Base-by-base conservation (phyloP, 169 alveolate genomes). In the Cryptosporidium viatorum region DNA sequence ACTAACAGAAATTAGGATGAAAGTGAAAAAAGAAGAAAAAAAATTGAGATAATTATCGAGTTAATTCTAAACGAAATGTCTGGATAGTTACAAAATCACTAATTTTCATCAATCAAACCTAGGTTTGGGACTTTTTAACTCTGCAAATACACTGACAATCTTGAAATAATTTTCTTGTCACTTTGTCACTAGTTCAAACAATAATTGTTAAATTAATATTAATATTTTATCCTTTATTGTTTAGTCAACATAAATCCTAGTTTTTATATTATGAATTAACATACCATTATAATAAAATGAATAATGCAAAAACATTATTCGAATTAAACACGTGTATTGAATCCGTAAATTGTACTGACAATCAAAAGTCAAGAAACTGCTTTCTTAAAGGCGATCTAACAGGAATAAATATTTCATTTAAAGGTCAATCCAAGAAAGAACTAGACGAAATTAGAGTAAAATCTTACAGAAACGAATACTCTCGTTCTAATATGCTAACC, bases 11-110 rank as follows among this genome's bases (percentile, higher is more conserved):
- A 29, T 21, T 41, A 80, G 89, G 89, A 80, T 65, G 51, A 62
- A 60, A 60, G 70, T 21, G 39, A 58, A 26, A 45, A 80, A 26
- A 80, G 89, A 29, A 80, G 89, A 60, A 80, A 29, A 62, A 80
- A 80, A 18, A 39, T 80, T 18, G 50, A 23, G 43, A 80, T 80
- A n/a, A 65, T 10, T 31, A 80, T 80, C 12, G 74, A 37, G 0
- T 62, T 80, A 62, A 41, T 39, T 14, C 55, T 58, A 43, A 59
- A 62, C 9, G 31, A 26, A 18, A 9, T 16, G 55, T 26, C 29
- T 26, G 10, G 5, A n/a, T 26, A 80, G 29, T 4, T 23, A n/a
- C 3, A 31, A 68, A 35, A 0, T 37, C 31, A 14, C 14, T 23
- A 41, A n/a, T 33, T 16, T 80, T 39, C 35, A 37, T n/a, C 43